phyloP scores from a whole-genome alignment of 192 early-diverging fungal genomes.

The Radiomyces spectabilis region DNA sequence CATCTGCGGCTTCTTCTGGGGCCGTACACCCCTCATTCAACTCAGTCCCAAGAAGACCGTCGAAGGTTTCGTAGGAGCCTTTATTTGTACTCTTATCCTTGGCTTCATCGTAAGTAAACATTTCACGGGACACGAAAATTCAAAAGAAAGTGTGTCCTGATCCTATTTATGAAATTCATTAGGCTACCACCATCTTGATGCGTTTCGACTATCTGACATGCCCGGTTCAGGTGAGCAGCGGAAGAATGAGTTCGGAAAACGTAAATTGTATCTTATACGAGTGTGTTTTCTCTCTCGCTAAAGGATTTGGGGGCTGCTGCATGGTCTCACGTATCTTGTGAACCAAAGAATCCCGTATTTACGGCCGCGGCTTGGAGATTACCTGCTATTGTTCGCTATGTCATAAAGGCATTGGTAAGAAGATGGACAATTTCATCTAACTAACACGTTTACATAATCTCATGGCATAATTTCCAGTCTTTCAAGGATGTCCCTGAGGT shows the following conservation, averaged over 20 bases:
- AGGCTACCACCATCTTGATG: constrained; percentile 42
- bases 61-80: constrained; percentile 93
- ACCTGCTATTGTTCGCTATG: background rate
- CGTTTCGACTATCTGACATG: constrained; percentile 52
- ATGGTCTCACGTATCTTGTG: constrained; percentile 38
- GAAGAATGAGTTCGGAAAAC: too few relatives aligned
- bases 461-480: too few relatives aligned
- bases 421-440: too few relatives aligned
- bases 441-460: too few relatives aligned
- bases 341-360: constrained; percentile 46
- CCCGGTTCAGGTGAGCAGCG: constrained; percentile 36
- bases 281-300: background rate
- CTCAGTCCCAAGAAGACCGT: constrained; percentile 98
- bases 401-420: constrained; percentile 13
- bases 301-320: constrained; percentile 37
- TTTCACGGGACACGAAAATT: too few relatives aligned
- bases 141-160: too few relatives aligned
- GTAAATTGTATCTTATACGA: background rate
- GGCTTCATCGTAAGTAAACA: constrained; percentile 70
- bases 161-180: too few relatives aligned
- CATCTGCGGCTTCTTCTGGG: constrained; percentile 93
- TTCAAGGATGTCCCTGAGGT: constrained; percentile 40
- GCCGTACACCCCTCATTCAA: constrained; percentile 82
- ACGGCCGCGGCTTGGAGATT: constrained; percentile 26
- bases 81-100: constrained; percentile 80